A percentile compares a stretch with the other conserved stretches of the same genome.
Conservation (phyloP, 441 rosid species). For the Syzygium malaccense region DNA sequence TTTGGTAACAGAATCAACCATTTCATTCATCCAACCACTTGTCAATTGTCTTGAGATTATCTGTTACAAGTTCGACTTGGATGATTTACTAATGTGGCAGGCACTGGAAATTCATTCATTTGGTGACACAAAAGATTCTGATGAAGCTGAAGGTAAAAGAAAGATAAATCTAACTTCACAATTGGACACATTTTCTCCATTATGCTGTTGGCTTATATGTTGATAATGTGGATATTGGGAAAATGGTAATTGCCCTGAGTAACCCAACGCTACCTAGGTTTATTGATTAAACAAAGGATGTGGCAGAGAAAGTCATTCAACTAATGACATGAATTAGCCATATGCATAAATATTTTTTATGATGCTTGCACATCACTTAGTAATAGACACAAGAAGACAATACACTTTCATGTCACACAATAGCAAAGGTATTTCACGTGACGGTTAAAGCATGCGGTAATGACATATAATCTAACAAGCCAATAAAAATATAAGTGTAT, state of each 20-base stretch:
- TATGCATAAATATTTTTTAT: too few species aligned
- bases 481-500: too few species aligned
- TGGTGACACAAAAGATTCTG: background rate
- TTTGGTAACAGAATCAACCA: too few species aligned
- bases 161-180: background rate
- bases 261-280: accelerated
- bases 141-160: background rate
- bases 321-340: too few species aligned
- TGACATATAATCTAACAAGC: too few species aligned
- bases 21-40: too few species aligned
- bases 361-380: too few species aligned
- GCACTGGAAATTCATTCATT: background rate
- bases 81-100: background rate
- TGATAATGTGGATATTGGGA: background rate
- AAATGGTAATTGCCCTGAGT: background rate
- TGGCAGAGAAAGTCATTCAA: background rate
- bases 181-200: background rate
- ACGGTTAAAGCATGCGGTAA: too few species aligned
- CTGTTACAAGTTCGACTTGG: background rate
- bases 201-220: background rate
- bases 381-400: too few species aligned
- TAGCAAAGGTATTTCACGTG: too few species aligned
- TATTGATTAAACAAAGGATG: background rate
- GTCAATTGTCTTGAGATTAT: too few species aligned
- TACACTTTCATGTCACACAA: too few species aligned